Base-by-base conservation (phyloP, 331 rosid genomes). In the Quercus phellos region DNA sequence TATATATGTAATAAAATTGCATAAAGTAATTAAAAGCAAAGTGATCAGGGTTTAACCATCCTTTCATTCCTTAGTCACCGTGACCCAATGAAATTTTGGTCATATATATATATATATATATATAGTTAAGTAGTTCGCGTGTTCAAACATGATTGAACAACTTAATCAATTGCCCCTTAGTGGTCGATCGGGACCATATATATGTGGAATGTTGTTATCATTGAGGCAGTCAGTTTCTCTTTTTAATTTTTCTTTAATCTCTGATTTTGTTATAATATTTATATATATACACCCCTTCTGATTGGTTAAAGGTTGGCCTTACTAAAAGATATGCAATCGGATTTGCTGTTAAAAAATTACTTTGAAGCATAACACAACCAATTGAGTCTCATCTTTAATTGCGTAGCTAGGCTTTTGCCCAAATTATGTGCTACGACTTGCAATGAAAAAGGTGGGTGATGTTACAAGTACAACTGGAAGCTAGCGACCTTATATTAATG, bases 41-140 rank as follows among this genome's bases (percentile, higher is more conserved):
- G 75, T 64, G 63, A 53, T 27, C 24, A 61, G 74, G 51, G 86
- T 87, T 79, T 61, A 82, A 50, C 73, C 78, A 59, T 84, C 75
- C 77, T 82, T 61, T 87, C 66, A 18, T 80, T 84, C 72, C 78
- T 80, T 54, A 81, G 70, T 81, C 74, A 81, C 59, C 51, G 51
- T 59, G 73, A 66, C 38, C 83, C 55, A 69, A 79, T 75, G 51
- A 34, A 68, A 68, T 82, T 9, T 32, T 61, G 30, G 38, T 2
- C 68, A 32, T 32, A 18, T 53, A 56, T 56, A 19, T 27, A 29
- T 30, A 55, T n/a, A n/a, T 55, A n/a, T 30, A 32, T 79, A 50
- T 35, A 26, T 64, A 78, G 55, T 64, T 73, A 71, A 42, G 71
- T 78, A 78, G 67, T 67, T 77, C 77, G 74, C 82, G 78, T 80